A percentile compares a stretch with the other conserved stretches of the same genome.
Evolutionary conservation across 2,329 filamentous ascomycete species (phyloP).

Genomic region (Calonectria pauciramosa): DNA sequence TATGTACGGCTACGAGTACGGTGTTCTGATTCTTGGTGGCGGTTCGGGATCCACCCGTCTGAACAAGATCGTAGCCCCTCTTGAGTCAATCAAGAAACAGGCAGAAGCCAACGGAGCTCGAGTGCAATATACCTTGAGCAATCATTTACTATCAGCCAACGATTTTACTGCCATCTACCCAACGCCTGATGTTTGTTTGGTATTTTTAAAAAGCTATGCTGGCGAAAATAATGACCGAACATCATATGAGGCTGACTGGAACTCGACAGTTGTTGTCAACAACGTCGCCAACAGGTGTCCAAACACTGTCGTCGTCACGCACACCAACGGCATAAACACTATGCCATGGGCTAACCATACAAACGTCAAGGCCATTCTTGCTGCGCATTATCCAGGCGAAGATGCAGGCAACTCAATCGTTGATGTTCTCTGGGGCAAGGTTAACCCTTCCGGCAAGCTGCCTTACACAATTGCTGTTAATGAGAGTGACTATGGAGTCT

Average conservation of each 20-base stretch:
- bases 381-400: conserved; percentile 78
- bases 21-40: conserved; percentile 65
- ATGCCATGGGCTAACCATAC: conserved; percentile 76
- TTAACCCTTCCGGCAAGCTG: conserved; percentile 75
- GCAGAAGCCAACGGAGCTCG: conserved; percentile 62
- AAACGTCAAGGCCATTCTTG: conserved; percentile 74
- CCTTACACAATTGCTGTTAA: conserved; percentile 74
- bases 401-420: conserved; percentile 76
- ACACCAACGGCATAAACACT: conserved; percentile 75
- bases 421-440: conserved; percentile 75
- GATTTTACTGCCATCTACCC: conserved; percentile 58
- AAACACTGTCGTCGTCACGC: conserved; percentile 75
- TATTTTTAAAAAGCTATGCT: conserved; percentile 73
- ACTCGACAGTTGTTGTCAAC: conserved; percentile 61
- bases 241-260: conserved; percentile 41
- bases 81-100: conserved; percentile 60
- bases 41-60: conserved; percentile 66
- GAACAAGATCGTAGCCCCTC: conserved; percentile 66
- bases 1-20: conserved; percentile 42
- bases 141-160: conserved; percentile 52
- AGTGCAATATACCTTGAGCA: conserved; percentile 59
- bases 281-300: conserved; percentile 71
- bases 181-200: conserved; percentile 74
- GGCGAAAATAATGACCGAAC: conserved; percentile 75
- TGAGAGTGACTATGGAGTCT: not conserved